Conservation (phyloP, 169 alveolate genomes). For the Eimeria tenella region DNA sequence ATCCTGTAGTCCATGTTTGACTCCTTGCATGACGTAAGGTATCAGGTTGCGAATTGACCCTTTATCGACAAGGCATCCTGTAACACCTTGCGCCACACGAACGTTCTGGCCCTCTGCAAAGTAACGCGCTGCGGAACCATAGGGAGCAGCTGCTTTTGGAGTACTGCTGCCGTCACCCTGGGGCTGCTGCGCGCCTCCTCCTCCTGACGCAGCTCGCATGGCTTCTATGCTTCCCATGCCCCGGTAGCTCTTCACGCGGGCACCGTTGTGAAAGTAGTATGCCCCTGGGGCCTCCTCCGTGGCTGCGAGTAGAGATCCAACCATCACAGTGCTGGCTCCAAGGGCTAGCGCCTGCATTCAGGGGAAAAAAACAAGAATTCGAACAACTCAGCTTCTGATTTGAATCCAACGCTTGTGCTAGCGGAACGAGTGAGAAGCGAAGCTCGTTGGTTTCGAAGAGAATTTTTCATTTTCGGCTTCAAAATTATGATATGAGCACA, state of each 20-base stretch:
- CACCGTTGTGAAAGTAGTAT: constrained; percentile 91
- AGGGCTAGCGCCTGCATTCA: constrained; percentile 88
- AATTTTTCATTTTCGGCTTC: too few relatives aligned
- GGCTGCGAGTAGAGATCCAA: constrained; percentile 94
- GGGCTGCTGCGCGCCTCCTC: constrained; percentile 10
- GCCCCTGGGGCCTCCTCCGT: constrained; percentile 97
- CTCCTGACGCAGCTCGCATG: constrained; percentile 76
- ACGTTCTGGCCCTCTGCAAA: constrained; percentile 85
- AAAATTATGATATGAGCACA: constrained; percentile 35
- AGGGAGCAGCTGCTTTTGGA: background rate
- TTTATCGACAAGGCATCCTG: constrained; percentile 92
- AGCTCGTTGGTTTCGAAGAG: too few relatives aligned
- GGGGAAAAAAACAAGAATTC: background rate
- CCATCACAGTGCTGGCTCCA: constrained; percentile 96
- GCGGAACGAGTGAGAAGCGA: too few relatives aligned
- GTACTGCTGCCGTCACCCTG: constrained; percentile 32
- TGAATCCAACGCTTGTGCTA: too few relatives aligned
- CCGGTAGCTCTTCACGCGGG: constrained; percentile 85
- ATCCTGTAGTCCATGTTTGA: constrained; percentile 82
- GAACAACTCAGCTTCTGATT: too few relatives aligned
- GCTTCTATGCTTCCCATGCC: constrained; percentile 88
- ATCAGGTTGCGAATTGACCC: constrained; percentile 90
- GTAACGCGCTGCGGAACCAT: constrained; percentile 84
- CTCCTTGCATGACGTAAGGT: constrained; percentile 88
- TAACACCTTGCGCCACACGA: constrained; percentile 91